Conservation (phyloP, 768 basidiomycete species). For the Boletus rubropictus region DNA sequence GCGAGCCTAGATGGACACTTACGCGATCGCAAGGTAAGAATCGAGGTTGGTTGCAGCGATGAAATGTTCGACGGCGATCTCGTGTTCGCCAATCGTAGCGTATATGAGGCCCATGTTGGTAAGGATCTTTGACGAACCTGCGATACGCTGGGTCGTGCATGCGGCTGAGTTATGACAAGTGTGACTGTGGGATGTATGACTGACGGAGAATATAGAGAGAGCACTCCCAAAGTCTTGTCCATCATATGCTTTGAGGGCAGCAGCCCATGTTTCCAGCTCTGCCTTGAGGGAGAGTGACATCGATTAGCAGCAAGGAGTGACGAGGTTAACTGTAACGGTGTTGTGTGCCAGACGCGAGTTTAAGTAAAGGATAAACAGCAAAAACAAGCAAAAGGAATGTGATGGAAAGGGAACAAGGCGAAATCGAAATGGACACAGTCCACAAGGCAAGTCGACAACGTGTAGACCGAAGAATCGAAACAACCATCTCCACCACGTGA, state of each 20-base stretch:
- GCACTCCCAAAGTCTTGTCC: constrained; percentile 72
- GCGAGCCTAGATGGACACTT: constrained; percentile 31
- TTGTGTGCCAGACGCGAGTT: constrained; percentile 28
- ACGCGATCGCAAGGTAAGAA: constrained; percentile 84
- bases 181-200: constrained; percentile 21
- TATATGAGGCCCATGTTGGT: constrained; percentile 93
- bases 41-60: constrained; percentile 72
- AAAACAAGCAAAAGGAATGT: too few relatives aligned
- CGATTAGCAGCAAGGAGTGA: constrained; percentile 6
- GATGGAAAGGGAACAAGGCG: constrained; percentile 1
- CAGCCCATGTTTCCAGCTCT: constrained; percentile 81
- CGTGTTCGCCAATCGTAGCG: constrained; percentile 86
- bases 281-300: constrained; percentile 52
- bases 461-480: too few relatives aligned
- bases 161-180: not conserved
- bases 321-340: too few relatives aligned
- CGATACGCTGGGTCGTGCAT: constrained; percentile 50
- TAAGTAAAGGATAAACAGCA: constrained; percentile 2
- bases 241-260: constrained; percentile 87
- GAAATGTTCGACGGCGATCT: constrained; percentile 78
- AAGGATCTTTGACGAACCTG: constrained; percentile 83
- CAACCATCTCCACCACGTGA: too few relatives aligned
- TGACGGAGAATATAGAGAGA: constrained; percentile 68
- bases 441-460: constrained; percentile 2
- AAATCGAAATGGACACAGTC: constrained; percentile 20